Evolutionary conservation across 2,329 filamentous ascomycete species (phyloP).

Genomic region (Albophoma yamanashiensis): DNA sequence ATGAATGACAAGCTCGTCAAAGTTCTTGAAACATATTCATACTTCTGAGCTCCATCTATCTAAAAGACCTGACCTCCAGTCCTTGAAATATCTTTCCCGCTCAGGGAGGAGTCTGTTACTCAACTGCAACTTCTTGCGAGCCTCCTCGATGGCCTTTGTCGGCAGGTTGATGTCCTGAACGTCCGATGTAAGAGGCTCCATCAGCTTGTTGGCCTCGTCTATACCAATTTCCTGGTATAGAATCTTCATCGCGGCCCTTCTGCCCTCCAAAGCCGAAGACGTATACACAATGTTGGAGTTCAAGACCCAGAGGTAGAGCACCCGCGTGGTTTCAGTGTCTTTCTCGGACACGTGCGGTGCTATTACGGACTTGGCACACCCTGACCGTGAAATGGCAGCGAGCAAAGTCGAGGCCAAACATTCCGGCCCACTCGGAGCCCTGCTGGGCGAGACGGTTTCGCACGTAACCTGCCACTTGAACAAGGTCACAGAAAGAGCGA

Average conservation of each 20-base stretch:
- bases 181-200: conserved; percentile 40
- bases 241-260: conserved; percentile 37
- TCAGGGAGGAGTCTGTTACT: conserved; percentile 43
- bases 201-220: conserved; percentile 34
- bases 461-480: conserved; percentile 49
- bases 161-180: conserved; percentile 51
- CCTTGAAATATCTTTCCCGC: conserved; percentile 45
- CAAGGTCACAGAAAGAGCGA: conserved; percentile 34
- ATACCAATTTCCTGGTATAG: conserved; percentile 34
- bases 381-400: conserved; percentile 43
- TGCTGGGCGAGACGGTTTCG: conserved; percentile 13
- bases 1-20: background rate
- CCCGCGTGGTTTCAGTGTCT: conserved; percentile 3
- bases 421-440: conserved; percentile 30
- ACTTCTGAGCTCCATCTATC: conserved; percentile 23
- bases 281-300: conserved; percentile 44
- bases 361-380: conserved; percentile 45
- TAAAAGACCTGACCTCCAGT: conserved; percentile 58
- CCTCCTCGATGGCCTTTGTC: conserved; percentile 31
- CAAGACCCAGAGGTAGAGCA: conserved; percentile 44
- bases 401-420: conserved; percentile 43
- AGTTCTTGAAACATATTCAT: background rate
- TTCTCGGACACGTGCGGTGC: conserved; percentile 18
- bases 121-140: conserved; percentile 31
- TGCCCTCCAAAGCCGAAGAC: conserved; percentile 23